phyloP scores from a whole-genome alignment of 768 basidiomycete genomes.

The Glaciozyma martinii region DNA sequence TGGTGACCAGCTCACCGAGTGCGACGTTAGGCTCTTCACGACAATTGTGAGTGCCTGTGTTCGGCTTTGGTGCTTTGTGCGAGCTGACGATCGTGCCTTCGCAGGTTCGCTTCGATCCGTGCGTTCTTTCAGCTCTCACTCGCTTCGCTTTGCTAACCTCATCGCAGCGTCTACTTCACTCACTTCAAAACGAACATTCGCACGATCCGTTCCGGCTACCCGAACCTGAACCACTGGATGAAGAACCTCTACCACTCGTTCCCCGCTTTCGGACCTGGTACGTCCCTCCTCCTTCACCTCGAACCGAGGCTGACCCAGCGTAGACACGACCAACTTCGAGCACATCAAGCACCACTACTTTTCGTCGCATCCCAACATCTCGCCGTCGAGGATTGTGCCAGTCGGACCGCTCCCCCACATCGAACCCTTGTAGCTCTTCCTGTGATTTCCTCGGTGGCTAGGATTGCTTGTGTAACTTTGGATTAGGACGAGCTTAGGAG shows the following conservation, averaged over 20 bases:
- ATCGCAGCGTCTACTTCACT: conserved; percentile 48
- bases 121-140: background rate
- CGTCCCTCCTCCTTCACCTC: too few relatives aligned
- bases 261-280: conserved; percentile 59
- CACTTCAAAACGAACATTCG: conserved; percentile 93
- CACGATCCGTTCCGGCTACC: conserved; percentile 46
- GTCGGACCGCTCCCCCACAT: conserved; percentile 44
- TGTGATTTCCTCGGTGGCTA: too few relatives aligned
- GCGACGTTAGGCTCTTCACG: conserved; percentile 67
- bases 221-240: conserved; percentile 53
- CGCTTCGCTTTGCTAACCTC: background rate
- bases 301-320: too few relatives aligned
- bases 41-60: conserved; percentile 57
- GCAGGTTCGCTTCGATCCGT: conserved; percentile 69
- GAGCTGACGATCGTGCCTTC: background rate
- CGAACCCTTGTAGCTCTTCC: too few relatives aligned
- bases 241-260: conserved; percentile 86
- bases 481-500: too few relatives aligned
- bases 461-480: too few relatives aligned
- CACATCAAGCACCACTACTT: conserved; percentile 59
- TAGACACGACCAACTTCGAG: conserved; percentile 69
- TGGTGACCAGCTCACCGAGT: conserved; percentile 66
- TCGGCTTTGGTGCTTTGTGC: too few relatives aligned
- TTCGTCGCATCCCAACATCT: background rate
- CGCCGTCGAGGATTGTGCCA: conserved; percentile 52